These are phyloP conservation scores for Ensete ventricosum DNA, from an alignment of 176 grass and related monocot species.

Conservation along the genomic window DNA sequence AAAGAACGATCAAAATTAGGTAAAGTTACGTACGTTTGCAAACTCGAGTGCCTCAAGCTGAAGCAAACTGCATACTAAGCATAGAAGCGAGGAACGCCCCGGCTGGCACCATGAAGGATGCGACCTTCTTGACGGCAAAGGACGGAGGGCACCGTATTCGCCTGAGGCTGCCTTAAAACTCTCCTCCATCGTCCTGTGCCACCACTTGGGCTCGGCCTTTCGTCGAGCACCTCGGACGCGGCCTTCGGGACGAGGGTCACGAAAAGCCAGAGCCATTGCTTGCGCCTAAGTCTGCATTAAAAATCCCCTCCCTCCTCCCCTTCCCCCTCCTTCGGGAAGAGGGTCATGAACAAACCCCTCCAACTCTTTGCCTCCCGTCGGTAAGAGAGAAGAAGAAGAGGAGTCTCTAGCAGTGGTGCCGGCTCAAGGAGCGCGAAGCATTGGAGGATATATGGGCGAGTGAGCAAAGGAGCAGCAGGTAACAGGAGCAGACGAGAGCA, in stretches of 20 bases:
- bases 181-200: constrained; percentile 27
- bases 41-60: background rate
- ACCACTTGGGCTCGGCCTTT: constrained; percentile 24
- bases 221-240: constrained; percentile 27
- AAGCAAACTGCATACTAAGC: constrained; percentile 52
- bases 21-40: constrained; percentile 32
- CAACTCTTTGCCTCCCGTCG: constrained; percentile 8
- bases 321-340: background rate
- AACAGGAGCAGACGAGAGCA: constrained; percentile 41
- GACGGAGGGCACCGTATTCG: constrained; percentile 20
- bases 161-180: constrained; percentile 48
- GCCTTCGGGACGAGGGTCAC: constrained; percentile 26
- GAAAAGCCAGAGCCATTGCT: constrained; percentile 2
- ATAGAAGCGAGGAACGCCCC: constrained; percentile 42
- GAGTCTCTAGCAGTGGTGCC: constrained; percentile 1
- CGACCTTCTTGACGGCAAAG: constrained; percentile 22
- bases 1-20: too few relatives aligned
- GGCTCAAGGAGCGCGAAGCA: background rate
- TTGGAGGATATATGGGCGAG: background rate
- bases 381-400: constrained; percentile 10
- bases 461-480: constrained; percentile 25
- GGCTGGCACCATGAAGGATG: constrained; percentile 36
- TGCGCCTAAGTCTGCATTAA: constrained; percentile 51
- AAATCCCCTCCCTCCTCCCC: constrained; percentile 25
- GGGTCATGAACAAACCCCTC: background rate